Base-by-base conservation (phyloP, 352 stramenopile genomes). In the Aphanomyces euteiches region DNA sequence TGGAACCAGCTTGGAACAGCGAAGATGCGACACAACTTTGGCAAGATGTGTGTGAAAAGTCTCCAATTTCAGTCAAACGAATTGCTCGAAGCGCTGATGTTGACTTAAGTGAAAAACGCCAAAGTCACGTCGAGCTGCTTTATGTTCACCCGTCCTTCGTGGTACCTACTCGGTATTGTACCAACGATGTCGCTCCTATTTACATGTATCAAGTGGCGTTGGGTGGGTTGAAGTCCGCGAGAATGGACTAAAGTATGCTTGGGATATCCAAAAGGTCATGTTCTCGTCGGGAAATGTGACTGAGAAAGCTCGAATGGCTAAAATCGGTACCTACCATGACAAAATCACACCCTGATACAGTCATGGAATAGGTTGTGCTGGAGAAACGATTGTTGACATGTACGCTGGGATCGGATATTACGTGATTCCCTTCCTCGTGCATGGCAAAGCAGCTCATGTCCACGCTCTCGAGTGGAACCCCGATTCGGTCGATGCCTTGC, bases 331-430 rank as follows among this genome's bases (percentile, higher is more conserved):
- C 5, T n/a, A 13, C 21, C 8, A 36, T 50, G 17, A 8, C 10
- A 28, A 36, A 37, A 21, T 17, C 13, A 59, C 2, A 7, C 15
- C 37, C 5, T 59, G 17, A 67, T 66, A 47, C 21, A 47, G 13
- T 66, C 15, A 2, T 19, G 19, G 15, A 8, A 8, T 90, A 17
- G 78, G 90, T 0, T 96, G 91, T 75, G 69, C 72, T 17, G 87
- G 79, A 21, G 93, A 99, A 66, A 78, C 88, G 1, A 89, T 99
- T 37, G 87, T 99, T 39, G 96, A 99, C 72, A 81, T 99, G 53
- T 99, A 98, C 69, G 95, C 92, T 43, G 96, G 96, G n/a, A 99
- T 99, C 75, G 96, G 96, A 13, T 99, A 99, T 75, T 99, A 98
- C 72, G 94, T 97, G 36, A 76, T 99, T 19, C 96, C 95, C 0